Conservation (phyloP, 768 basidiomycete species). For the Russula foetens region DNA sequence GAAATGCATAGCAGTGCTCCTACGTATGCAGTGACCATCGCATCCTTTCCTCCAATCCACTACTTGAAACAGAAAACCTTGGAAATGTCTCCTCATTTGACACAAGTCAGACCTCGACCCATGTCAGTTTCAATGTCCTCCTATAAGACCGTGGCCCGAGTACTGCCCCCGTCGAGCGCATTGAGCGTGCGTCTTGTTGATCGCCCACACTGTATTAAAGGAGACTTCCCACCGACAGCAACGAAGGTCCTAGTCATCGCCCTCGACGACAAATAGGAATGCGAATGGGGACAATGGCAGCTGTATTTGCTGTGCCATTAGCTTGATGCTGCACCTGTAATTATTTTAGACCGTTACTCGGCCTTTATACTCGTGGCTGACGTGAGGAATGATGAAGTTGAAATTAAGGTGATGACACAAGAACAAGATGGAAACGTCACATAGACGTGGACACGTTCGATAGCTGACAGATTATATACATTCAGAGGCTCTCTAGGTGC, state of each 20-base stretch:
- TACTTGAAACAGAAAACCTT: background rate
- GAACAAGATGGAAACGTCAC: slow-evolving; percentile 7
- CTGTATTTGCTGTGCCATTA: background rate
- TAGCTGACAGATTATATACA: slow-evolving; percentile 15
- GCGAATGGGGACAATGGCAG: background rate
- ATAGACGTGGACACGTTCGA: background rate
- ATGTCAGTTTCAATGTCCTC: slow-evolving; percentile 1
- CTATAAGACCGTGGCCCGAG: slow-evolving; percentile 5
- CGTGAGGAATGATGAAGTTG: background rate
- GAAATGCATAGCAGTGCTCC: background rate
- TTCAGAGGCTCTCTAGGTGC: slow-evolving; percentile 1
- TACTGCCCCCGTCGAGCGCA: background rate
- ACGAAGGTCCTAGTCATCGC: background rate
- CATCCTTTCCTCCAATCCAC: background rate
- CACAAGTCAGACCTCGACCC: background rate
- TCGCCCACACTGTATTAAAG: no score
- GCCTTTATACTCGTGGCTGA: no score
- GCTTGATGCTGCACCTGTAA: slow-evolving; percentile 1
- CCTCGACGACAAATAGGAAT: background rate
- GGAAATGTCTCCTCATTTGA: no score
- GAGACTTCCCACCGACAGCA: background rate
- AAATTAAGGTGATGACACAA: background rate
- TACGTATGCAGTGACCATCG: background rate
- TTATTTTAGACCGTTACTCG: no score
- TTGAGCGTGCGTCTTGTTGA: background rate